Evolutionary conservation across 2,329 filamentous ascomycete species (phyloP).

Genomic region (Bertia moriformis): DNA sequence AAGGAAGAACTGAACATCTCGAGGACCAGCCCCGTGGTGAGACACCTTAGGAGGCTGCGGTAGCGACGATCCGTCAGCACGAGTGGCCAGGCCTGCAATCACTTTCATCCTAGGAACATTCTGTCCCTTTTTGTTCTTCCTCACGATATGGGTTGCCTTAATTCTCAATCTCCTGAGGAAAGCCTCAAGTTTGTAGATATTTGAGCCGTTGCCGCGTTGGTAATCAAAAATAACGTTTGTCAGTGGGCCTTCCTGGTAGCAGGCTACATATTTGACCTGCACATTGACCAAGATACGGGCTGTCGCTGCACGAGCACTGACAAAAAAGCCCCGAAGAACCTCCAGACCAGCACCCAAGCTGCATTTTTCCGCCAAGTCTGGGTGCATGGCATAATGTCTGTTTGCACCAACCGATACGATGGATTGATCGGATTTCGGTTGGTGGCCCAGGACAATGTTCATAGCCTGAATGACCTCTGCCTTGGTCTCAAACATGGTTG

Average conservation of each 20-base stretch:
- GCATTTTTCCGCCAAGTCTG: slow-evolving; percentile 12
- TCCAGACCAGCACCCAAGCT: slow-evolving; percentile 34
- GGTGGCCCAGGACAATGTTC: slow-evolving; percentile 38
- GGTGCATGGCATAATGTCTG: slow-evolving; percentile 29
- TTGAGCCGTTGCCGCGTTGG: slow-evolving; percentile 5
- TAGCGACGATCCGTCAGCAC: slow-evolving; percentile 9
- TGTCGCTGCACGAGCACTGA: slow-evolving; percentile 43
- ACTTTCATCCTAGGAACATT: slow-evolving; percentile 22
- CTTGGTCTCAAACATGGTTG: slow-evolving; percentile 23
- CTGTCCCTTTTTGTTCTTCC: slow-evolving; percentile 16
- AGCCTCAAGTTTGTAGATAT: slow-evolving; percentile 7
- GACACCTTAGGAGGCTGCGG: slow-evolving; percentile 15
- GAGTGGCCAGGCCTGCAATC: slow-evolving; percentile 26
- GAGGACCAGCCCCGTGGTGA: slow-evolving; percentile 27
- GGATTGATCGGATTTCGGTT: slow-evolving; percentile 21
- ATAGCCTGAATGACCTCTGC: slow-evolving; percentile 37
- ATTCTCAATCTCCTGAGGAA: slow-evolving; percentile 24
- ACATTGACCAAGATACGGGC: slow-evolving; percentile 44
- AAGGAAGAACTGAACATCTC: slow-evolving; percentile 38
- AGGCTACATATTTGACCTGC: slow-evolving; percentile 44
- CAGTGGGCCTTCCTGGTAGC: slow-evolving; percentile 32
- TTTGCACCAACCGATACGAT: slow-evolving; percentile 34
- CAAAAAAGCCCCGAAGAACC: slow-evolving; percentile 45
- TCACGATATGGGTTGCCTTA: slow-evolving; percentile 17
- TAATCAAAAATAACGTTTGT: slow-evolving; percentile 17